Conservation (phyloP, 257 asterid genomes). For the Cynanchum wilfordii region DNA sequence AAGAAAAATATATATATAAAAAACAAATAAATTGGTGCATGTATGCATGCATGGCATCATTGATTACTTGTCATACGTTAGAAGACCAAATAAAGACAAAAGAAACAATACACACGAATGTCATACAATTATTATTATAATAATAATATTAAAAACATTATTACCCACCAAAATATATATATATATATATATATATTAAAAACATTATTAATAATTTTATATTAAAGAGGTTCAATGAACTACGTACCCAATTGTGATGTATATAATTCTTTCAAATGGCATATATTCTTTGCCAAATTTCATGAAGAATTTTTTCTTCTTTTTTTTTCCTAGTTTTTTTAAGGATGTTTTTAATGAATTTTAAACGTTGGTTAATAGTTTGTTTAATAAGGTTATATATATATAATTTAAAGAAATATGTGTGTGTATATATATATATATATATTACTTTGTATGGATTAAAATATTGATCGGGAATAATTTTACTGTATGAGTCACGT, state of each 20-base stretch:
- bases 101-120: not conserved
- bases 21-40: too few relatives aligned
- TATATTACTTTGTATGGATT: too few relatives aligned
- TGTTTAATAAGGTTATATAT: too few relatives aligned
- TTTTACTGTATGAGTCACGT: too few relatives aligned
- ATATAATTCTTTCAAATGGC: not conserved
- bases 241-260: not conserved
- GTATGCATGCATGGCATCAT: not conserved
- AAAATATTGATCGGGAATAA: too few relatives aligned
- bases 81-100: not conserved
- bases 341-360: too few relatives aligned
- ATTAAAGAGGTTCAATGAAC: not conserved
- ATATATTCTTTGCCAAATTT: not conserved
- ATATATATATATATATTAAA: too few relatives aligned
- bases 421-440: too few relatives aligned
- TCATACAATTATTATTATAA: not conserved
- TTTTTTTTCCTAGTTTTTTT: too few relatives aligned
- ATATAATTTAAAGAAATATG: too few relatives aligned
- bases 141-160: not conserved
- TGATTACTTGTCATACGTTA: not conserved
- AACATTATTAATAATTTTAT: not conserved
- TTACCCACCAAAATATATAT: too few relatives aligned
- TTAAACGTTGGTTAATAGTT: too few relatives aligned
- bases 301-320: not conserved
- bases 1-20: not conserved